Evolutionary conservation across 2,329 filamentous ascomycete species (phyloP).

Genomic region (Ophiocordyceps robertsii): DNA sequence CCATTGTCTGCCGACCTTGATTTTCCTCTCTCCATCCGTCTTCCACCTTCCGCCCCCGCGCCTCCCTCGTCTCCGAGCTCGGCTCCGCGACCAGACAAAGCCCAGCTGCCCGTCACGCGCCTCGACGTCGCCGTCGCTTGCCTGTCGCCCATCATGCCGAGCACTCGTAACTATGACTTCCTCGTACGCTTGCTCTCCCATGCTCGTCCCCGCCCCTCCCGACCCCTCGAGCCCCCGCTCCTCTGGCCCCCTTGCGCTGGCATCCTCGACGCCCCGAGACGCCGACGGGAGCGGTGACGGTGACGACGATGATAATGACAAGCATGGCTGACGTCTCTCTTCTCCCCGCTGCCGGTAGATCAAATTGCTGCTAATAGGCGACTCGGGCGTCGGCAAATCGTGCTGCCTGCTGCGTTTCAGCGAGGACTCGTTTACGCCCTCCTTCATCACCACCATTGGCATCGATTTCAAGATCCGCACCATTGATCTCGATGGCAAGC

Average conservation of each 20-base stretch:
- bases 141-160: slow-evolving; percentile 56
- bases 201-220: background rate
- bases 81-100: background rate
- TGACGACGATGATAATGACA: background rate
- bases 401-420: slow-evolving; percentile 95
- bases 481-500: slow-evolving; percentile 96
- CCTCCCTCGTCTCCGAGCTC: background rate
- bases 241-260: slow-evolving; percentile 1
- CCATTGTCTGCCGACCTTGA: no score
- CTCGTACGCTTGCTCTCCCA: slow-evolving; percentile 49
- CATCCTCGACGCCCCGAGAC: background rate
- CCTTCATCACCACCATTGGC: slow-evolving; percentile 97
- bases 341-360: slow-evolving; percentile 43
- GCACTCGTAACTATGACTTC: slow-evolving; percentile 98
- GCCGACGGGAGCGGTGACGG: background rate
- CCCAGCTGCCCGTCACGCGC: background rate
- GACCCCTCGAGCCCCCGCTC: background rate
- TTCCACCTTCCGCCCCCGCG: no score
- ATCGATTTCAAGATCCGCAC: slow-evolving; percentile 99
- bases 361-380: slow-evolving; percentile 91
- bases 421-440: slow-evolving; percentile 93
- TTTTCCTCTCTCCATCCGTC: no score
- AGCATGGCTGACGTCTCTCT: slow-evolving; percentile 2
- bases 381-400: slow-evolving; percentile 93
- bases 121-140: background rate